phyloP scores from a whole-genome alignment of 1,284 basidiomycete species.

The Porphyrellus sp. region DNA sequence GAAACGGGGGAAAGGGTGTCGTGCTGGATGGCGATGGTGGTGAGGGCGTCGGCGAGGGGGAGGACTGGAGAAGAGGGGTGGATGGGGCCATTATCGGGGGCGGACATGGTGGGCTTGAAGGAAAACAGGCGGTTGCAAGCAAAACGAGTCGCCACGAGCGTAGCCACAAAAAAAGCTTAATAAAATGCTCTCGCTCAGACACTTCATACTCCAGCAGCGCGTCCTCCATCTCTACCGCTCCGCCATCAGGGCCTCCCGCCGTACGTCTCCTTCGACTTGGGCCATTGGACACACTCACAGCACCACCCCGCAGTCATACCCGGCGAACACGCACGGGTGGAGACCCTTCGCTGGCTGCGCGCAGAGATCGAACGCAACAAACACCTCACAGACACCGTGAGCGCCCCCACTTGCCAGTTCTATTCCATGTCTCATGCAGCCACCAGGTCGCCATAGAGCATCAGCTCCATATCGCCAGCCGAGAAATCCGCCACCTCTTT shows the following conservation, averaged over 20 bases:
- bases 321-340: constrained; percentile 53
- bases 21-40: constrained; percentile 24
- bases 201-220: constrained; percentile 67
- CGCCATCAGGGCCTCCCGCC: constrained; percentile 63
- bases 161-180: constrained; percentile 20
- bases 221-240: constrained; percentile 61
- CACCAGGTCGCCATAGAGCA: constrained; percentile 48
- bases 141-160: constrained; percentile 27
- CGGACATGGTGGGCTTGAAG: constrained; percentile 32
- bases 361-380: constrained; percentile 64
- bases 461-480: constrained; percentile 45
- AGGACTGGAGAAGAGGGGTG: constrained; percentile 22
- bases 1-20: constrained; percentile 6
- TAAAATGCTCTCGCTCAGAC: constrained; percentile 52
- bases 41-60: constrained; percentile 22
- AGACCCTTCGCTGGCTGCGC: constrained; percentile 71
- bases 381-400: constrained; percentile 55
- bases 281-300: constrained; percentile 4
- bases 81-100: constrained; percentile 18
- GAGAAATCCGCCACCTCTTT: constrained; percentile 56
- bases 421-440: constrained; percentile 16
- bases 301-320: constrained; percentile 50
- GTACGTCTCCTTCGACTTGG: constrained; percentile 40
- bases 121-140: constrained; percentile 8
- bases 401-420: constrained; percentile 6